Evolutionary conservation across 805 yeast species (phyloP).

Genomic region (Hermanozyma aechmeae): DNA sequence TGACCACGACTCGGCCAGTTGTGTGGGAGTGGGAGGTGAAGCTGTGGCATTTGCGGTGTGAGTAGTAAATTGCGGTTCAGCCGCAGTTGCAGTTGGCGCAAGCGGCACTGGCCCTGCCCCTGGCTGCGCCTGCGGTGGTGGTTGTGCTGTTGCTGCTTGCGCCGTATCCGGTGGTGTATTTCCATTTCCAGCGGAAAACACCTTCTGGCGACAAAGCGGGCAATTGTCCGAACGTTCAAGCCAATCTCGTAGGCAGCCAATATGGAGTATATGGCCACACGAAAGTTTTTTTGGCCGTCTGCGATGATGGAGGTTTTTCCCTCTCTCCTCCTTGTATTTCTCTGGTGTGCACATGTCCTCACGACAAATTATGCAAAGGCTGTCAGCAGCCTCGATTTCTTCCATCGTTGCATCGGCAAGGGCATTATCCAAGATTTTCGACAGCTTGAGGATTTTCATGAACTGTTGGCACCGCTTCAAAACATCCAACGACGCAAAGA

Average conservation of each 20-base stretch:
- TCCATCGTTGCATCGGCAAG: slow-evolving; percentile 53
- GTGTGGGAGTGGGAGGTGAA: no score
- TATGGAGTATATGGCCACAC: slow-evolving; percentile 84
- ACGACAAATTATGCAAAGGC: slow-evolving; percentile 80
- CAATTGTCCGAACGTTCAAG: slow-evolving; percentile 86
- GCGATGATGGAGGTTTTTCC: slow-evolving; percentile 20
- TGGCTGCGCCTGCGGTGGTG: slow-evolving; percentile 2
- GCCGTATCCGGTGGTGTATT: no score
- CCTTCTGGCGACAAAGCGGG: slow-evolving; percentile 80
- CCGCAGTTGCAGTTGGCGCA: slow-evolving; percentile 1
- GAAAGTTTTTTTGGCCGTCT: slow-evolving; percentile 62
- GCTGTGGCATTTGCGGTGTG: no score
- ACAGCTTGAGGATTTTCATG: slow-evolving; percentile 42
- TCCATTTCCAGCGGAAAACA: no score
- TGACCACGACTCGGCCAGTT: no score
- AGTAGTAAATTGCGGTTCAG: neutral
- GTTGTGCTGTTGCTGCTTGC: neutral
- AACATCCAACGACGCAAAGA: slow-evolving; percentile 21
- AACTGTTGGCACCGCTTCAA: slow-evolving; percentile 29
- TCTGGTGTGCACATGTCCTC: slow-evolving; percentile 66
- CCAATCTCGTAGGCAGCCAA: slow-evolving; percentile 90
- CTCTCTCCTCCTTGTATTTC: slow-evolving; percentile 17
- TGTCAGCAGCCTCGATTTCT: slow-evolving; percentile 49
- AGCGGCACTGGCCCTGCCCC: neutral
- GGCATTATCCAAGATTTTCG: slow-evolving; percentile 54